A percentile compares a stretch with the other conserved stretches of the same genome.
These are phyloP conservation scores for Sporisorium reilianum DNA, from an alignment of 1,284 basidiomycete genomes.

Conservation along the genomic window DNA sequence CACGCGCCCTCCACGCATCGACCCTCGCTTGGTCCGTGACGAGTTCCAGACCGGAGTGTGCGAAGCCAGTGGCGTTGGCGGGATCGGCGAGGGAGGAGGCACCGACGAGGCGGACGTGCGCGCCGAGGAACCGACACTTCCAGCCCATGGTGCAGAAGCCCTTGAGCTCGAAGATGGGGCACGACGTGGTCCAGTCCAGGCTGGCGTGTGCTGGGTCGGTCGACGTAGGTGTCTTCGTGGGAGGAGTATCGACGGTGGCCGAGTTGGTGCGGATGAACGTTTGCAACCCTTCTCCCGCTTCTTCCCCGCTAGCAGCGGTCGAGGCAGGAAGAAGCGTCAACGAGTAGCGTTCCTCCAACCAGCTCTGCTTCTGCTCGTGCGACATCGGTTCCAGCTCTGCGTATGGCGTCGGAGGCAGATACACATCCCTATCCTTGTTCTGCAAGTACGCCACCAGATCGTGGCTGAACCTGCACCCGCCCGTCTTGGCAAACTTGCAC, in stretches of 20 bases:
- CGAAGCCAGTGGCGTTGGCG: slow-evolving; percentile 14
- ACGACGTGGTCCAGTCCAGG: slow-evolving; percentile 74
- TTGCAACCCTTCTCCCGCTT: slow-evolving; percentile 8
- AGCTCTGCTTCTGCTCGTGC: slow-evolving; percentile 18
- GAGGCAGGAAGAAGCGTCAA: slow-evolving; percentile 15
- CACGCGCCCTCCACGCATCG: slow-evolving; percentile 34
- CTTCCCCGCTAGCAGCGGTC: background rate
- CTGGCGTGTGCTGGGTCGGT: slow-evolving; percentile 68
- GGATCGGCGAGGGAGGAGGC: slow-evolving; percentile 24
- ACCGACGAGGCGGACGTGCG: slow-evolving; percentile 72
- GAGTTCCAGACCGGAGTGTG: slow-evolving; percentile 67
- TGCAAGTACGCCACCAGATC: slow-evolving; percentile 81
- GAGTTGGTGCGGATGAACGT: slow-evolving; percentile 38
- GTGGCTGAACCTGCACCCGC: slow-evolving; percentile 81
- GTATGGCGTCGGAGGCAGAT: slow-evolving; percentile 61
- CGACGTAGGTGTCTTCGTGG: background rate
- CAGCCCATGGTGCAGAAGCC: slow-evolving; percentile 88
- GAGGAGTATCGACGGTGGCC: slow-evolving; percentile 64
- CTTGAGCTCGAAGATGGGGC: slow-evolving; percentile 79
- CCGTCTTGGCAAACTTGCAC: slow-evolving; percentile 36
- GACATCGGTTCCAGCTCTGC: slow-evolving; percentile 14
- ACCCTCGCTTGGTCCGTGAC: slow-evolving; percentile 75
- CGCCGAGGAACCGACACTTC: slow-evolving; percentile 89
- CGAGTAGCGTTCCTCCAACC: slow-evolving; percentile 50
- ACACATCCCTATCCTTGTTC: slow-evolving; percentile 81